Evolutionary conservation across 2,329 filamentous ascomycete species (phyloP), one percentile per base, ranked within the genome.

Genomic region (Samsoniella hepiali): DNA sequence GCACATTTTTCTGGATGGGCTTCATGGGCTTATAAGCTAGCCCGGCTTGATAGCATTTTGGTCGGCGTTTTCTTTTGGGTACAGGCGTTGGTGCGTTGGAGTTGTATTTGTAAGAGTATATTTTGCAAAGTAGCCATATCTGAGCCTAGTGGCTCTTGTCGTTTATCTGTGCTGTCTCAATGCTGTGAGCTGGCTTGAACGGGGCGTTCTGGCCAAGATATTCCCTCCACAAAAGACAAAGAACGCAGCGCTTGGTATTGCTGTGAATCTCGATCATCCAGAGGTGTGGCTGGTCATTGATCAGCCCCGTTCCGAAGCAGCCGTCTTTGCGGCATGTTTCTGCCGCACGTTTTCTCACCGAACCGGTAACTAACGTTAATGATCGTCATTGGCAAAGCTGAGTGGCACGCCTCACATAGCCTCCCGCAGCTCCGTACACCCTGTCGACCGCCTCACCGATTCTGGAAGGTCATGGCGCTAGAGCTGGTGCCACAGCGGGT

Each of bases 1-100:
- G 76, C 17, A 77, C 77, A 5, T 83, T 82, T 71, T 73, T 76
- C 36, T 84, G 82, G 82, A 83, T 84, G 80, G 79, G 78, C 63
- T 62, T 65, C n/a, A 70, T 72, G 62, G 71, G 74, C 11, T 63
- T 5, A 56, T 56, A 32, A 32, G 15, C 27, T 27, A 34, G 27
- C 27, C n/a, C 11, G 13, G 15, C 22, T 22, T 56, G 2, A 7
- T 32, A 10, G 8, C 13, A 45, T n/a, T n/a, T 44, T 32, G 22
- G 31, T 31, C 13, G 51, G 60, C 53, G 44, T 62, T 57, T 44
- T 15, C 8, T 50, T 51, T 62, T 56, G 47, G 47, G 36, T 38
- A 49, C 29, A 31, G 50, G 58, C 49, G 58, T 53, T 60, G 47
- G 34, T 22, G 58, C 22, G 15, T 44, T 49, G 0, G 31, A n/a